phyloP scores from a whole-genome alignment of 805 yeast genomes.

The Metschnikowia baotianmanensis region DNA sequence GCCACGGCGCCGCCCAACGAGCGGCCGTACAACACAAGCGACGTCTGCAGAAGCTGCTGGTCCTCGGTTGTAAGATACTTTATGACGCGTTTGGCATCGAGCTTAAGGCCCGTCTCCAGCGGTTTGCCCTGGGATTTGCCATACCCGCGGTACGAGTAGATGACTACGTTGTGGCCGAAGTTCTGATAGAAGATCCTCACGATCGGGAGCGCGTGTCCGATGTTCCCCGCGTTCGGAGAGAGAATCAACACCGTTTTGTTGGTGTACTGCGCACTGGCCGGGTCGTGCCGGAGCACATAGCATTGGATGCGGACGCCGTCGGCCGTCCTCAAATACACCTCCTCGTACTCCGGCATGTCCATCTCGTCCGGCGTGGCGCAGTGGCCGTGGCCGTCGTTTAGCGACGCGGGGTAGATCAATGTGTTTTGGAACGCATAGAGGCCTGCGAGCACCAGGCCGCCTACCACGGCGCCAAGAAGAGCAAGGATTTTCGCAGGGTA shows the following conservation, averaged over 20 bases:
- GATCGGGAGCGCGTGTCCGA: slow-evolving; percentile 84
- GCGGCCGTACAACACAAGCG: slow-evolving; percentile 76
- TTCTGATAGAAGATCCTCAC: slow-evolving; percentile 63
- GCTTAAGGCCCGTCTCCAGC: slow-evolving; percentile 72
- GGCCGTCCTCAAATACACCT: slow-evolving; percentile 54
- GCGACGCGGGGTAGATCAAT: slow-evolving; percentile 78
- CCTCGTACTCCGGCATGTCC: slow-evolving; percentile 59
- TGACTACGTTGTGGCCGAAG: slow-evolving; percentile 72
- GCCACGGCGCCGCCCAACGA: slow-evolving; percentile 96
- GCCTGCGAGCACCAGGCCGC: slow-evolving; percentile 46
- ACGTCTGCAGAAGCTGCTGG: slow-evolving; percentile 48
- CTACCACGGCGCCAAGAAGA: slow-evolving; percentile 43
- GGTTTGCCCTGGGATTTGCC: slow-evolving; percentile 79
- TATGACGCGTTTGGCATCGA: slow-evolving; percentile 75
- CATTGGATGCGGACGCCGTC: slow-evolving; percentile 73
- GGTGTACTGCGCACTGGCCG: slow-evolving; percentile 34
- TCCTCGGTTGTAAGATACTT: slow-evolving; percentile 51
- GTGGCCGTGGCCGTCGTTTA: slow-evolving; percentile 67
- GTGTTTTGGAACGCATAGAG: slow-evolving; percentile 61
- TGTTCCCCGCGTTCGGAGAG: slow-evolving; percentile 95
- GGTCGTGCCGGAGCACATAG: slow-evolving; percentile 56
- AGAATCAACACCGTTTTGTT: slow-evolving; percentile 73
- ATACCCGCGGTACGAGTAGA: slow-evolving; percentile 89
- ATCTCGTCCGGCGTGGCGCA: slow-evolving; percentile 78
- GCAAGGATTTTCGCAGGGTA: slow-evolving; percentile 26